A percentile compares a stretch with the other conserved stretches of the same genome.
These are phyloP conservation scores for Mycena amicta DNA, from an alignment of 768 basidiomycete genomes.

Conservation along the genomic window DNA sequence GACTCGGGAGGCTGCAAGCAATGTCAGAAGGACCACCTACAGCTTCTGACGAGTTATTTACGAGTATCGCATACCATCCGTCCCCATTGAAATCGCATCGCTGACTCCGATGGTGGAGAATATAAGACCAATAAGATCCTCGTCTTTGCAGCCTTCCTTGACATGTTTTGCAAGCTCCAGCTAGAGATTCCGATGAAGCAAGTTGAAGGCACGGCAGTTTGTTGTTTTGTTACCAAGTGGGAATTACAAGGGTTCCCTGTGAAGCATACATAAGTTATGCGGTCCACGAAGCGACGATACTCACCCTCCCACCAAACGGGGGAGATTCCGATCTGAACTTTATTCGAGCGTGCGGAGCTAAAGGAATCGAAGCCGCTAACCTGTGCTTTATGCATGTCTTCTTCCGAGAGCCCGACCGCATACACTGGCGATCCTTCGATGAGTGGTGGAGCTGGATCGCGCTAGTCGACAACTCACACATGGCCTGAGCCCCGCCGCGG, in stretches of 20 bases:
- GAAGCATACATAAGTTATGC: conserved; percentile 1
- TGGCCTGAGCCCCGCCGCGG: conserved; percentile 81
- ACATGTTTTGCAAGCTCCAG: conserved; percentile 78
- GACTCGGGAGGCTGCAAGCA: conserved; percentile 69
- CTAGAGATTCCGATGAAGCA: conserved; percentile 36
- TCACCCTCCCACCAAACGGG: conserved; percentile 93
- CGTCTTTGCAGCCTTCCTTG: conserved; percentile 81
- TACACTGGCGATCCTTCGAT: conserved; percentile 54
- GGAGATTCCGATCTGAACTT: conserved; percentile 76
- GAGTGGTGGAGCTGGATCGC: neutral
- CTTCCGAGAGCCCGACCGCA: conserved; percentile 73
- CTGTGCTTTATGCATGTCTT: conserved; percentile 86
- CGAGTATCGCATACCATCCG: conserved; percentile 91
- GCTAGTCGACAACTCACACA: conserved; percentile 55
- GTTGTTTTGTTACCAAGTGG: conserved; percentile 68
- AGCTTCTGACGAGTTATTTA: conserved; percentile 47
- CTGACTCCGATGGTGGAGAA: conserved; percentile 75
- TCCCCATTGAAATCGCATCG: conserved; percentile 90
- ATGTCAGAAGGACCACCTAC: neutral
- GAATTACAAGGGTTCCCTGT: conserved; percentile 85
- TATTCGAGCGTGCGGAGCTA: conserved; percentile 11
- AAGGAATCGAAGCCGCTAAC: conserved; percentile 35
- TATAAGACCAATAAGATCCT: conserved; percentile 78
- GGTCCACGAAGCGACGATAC: conserved; percentile 5
- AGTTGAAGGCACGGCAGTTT: too few species aligned